Percentiles rank a stretch among this genome's conserved stretches.
phyloP scores from a whole-genome alignment of 2,329 filamentous ascomycete species.

The Madurella fahalii region DNA sequence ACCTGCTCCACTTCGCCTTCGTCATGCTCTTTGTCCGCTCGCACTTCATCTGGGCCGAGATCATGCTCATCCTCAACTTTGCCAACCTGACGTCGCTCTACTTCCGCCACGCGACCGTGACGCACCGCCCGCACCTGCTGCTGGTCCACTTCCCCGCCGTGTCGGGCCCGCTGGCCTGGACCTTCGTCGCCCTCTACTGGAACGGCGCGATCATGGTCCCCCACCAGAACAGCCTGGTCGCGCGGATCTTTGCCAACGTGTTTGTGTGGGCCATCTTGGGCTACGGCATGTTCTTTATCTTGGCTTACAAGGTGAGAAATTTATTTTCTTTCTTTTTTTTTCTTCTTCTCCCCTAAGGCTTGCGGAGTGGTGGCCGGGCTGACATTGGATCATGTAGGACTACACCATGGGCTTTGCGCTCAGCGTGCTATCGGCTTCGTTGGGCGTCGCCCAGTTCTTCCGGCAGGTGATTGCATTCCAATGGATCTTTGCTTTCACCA shows the following conservation, averaged over 20 bases:
- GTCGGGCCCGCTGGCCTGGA: constrained; percentile 78
- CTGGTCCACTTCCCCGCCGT: constrained; percentile 74
- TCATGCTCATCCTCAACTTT: constrained; percentile 76
- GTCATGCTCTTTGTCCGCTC: constrained; percentile 77
- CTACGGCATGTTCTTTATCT: constrained; percentile 73
- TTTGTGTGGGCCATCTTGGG: constrained; percentile 81
- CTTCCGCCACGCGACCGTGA: constrained; percentile 63
- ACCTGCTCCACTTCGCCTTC: constrained; percentile 76
- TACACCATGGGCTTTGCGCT: constrained; percentile 77
- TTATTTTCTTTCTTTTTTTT: neutral
- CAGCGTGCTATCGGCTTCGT: constrained; percentile 66
- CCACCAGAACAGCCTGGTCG: constrained; percentile 60
- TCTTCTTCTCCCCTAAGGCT: neutral
- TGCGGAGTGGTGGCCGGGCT: neutral
- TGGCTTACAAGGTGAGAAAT: constrained; percentile 60
- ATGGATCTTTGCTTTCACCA: constrained; percentile 88
- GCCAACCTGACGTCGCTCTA: constrained; percentile 75
- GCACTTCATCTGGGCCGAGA: constrained; percentile 70
- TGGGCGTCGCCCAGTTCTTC: constrained; percentile 74
- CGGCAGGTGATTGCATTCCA: constrained; percentile 72
- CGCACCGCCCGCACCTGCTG: constrained; percentile 54
- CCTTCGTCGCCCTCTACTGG: constrained; percentile 83
- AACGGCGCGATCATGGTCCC: constrained; percentile 78
- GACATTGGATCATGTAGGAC: constrained; percentile 39
- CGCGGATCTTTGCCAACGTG: constrained; percentile 79